Evolutionary conservation across 1,139 yeast genomes (phyloP).

Genomic region (Geotrichum cucujoidarum): DNA sequence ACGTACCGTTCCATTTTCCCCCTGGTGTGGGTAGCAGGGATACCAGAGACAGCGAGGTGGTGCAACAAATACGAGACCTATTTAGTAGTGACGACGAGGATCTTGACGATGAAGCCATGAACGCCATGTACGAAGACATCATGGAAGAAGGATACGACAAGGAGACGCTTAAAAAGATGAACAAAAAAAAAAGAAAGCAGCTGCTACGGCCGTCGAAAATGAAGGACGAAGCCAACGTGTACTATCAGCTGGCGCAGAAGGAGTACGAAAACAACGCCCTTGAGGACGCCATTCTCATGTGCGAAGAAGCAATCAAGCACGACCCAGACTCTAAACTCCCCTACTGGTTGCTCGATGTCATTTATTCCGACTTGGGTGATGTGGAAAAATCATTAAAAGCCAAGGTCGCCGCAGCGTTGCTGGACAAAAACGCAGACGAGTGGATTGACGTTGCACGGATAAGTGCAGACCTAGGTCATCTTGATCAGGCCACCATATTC

Average conservation of each 20-base stretch:
- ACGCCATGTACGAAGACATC: constrained; percentile 20
- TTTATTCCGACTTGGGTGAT: constrained; percentile 64
- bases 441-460: constrained; percentile 84
- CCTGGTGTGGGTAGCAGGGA: constrained; percentile 5
- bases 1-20: constrained; percentile 2
- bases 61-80: constrained; percentile 5
- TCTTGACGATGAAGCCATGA: constrained; percentile 29
- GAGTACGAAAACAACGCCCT: constrained; percentile 66
- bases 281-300: constrained; percentile 59
- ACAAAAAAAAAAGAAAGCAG: not conserved
- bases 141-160: constrained; percentile 23
- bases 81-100: constrained; percentile 18
- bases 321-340: constrained; percentile 81
- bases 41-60: constrained; percentile 2
- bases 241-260: constrained; percentile 55
- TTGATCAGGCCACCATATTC: constrained; percentile 78
- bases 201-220: constrained; percentile 17
- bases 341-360: constrained; percentile 79
- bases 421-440: constrained; percentile 63
- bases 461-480: constrained; percentile 64
- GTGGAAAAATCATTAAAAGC: constrained; percentile 69
- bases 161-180: not conserved
- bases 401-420: constrained; percentile 80
- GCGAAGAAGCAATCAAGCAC: constrained; percentile 66
- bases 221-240: constrained; percentile 15